Evolutionary conservation across 148 eudicot genomes (phyloP), one percentile per base, ranked within the genome.

Genomic region (Vaccinium corymbosum): DNA sequence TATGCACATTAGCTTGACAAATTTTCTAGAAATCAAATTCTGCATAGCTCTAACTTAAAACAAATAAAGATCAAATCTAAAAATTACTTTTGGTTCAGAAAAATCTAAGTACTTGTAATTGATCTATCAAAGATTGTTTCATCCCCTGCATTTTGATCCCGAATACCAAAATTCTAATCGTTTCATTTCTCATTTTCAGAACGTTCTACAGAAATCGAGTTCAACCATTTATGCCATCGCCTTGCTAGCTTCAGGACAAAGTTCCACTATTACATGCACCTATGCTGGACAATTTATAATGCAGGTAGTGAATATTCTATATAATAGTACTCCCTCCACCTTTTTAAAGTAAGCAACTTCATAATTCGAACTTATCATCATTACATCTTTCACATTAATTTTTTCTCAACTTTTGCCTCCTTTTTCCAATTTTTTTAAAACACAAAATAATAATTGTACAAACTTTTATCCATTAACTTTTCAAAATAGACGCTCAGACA

Each of bases 261-360:
- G 98, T 82, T 95, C 98, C 38, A 87, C 95, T 51, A 95, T 95
- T 73, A 92, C 97, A 2, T 94, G 98, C 17, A 95, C 98, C 5
- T 95, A 95, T 88, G 97, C 98, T 70, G 98, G 98, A 25, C 98
- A 95, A 81, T 95, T 72, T 80, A 89, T 95, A 29, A 95, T 95
- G 98, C 95, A 95, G 93, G 98, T 92, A 1, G 57, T 17, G 22
- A 42, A 38, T 74, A 35, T 73, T 73, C 50, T 42, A 16, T 35
- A 7, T 2, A 15, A 74, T 19, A 25, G 22, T 35, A 32, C 1
- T 32, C 35, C 32, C 32, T 29, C 32, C 32, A 29, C 32, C 32
- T 29, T 29, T 29, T 29, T 29, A 0, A 32, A 32, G 0, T 32
- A 32, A 32, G 0, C 35, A 32, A 32, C 35, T 32, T 32, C 35